Evolutionary conservation across 306 rosid species (phyloP).

Genomic region (Acacia acuminata): DNA sequence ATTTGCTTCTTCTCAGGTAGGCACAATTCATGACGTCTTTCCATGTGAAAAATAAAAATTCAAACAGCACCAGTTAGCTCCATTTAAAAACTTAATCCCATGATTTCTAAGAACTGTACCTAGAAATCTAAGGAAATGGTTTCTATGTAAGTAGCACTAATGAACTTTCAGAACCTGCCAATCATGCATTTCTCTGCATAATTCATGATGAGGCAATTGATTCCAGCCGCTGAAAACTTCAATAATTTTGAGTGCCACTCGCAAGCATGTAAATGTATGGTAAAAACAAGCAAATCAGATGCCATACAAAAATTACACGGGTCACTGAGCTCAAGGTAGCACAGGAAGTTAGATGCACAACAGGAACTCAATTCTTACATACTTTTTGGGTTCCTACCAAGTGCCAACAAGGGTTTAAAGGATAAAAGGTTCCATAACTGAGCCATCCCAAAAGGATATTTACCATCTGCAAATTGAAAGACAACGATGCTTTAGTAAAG

Average conservation of each 20-base stretch:
- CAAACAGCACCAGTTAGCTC: background rate
- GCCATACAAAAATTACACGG: conserved; percentile 29
- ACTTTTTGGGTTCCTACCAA: conserved; percentile 14
- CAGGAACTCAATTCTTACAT: conserved; percentile 31
- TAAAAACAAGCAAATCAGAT: background rate
- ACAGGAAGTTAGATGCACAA: conserved; percentile 21
- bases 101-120: background rate
- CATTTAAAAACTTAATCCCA: background rate
- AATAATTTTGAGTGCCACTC: conserved; percentile 17
- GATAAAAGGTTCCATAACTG: conserved; percentile 30
- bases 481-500: conserved; percentile 25
- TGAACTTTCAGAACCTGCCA: background rate
- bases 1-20: background rate
- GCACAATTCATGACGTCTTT: background rate
- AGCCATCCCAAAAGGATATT: conserved; percentile 3
- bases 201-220: conserved; percentile 2
- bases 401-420: conserved; percentile 17
- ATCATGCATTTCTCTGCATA: background rate
- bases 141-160: background rate
- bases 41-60: background rate
- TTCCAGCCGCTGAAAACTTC: conserved; percentile 8
- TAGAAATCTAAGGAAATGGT: background rate
- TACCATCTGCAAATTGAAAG: conserved; percentile 44
- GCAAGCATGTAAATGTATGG: background rate
- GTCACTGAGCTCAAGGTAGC: conserved; percentile 31